Evolutionary conservation across 78 protist genomes (phyloP).

Genomic region (Dictyostelium capitatum): DNA sequence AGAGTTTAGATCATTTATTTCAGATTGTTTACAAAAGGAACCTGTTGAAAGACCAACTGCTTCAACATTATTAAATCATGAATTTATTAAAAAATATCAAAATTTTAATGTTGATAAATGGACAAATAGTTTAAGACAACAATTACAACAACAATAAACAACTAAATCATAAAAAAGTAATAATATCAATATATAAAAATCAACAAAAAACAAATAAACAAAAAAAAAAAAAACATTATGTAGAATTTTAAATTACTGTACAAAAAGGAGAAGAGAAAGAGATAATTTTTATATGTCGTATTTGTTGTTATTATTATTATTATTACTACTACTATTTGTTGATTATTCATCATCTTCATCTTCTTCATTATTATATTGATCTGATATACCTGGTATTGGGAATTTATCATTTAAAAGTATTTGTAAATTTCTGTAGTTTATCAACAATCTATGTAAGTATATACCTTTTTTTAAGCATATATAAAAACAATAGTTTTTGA

Average conservation of each 20-base stretch:
- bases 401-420: constrained; percentile 60
- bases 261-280: neutral
- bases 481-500: no score
- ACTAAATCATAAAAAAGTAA: no score
- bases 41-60: constrained; percentile 84
- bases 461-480: no score
- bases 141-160: neutral
- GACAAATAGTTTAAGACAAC: constrained; percentile 2
- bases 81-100: constrained; percentile 2
- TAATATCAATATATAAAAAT: neutral
- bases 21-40: constrained; percentile 75
- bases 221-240: neutral
- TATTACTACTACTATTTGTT: neutral
- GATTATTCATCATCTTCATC: neutral
- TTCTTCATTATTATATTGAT: neutral
- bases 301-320: neutral
- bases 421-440: constrained; percentile 61
- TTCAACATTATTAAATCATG: constrained; percentile 17
- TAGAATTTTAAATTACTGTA: neutral
- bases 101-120: neutral
- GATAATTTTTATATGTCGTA: neutral
- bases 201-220: neutral
- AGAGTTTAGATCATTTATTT: constrained; percentile 73
- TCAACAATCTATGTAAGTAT: neutral
- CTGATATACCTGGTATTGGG: constrained; percentile 11